Conservation (phyloP, 1,139 yeast genomes). For the Geotrichum fermentans region DNA sequence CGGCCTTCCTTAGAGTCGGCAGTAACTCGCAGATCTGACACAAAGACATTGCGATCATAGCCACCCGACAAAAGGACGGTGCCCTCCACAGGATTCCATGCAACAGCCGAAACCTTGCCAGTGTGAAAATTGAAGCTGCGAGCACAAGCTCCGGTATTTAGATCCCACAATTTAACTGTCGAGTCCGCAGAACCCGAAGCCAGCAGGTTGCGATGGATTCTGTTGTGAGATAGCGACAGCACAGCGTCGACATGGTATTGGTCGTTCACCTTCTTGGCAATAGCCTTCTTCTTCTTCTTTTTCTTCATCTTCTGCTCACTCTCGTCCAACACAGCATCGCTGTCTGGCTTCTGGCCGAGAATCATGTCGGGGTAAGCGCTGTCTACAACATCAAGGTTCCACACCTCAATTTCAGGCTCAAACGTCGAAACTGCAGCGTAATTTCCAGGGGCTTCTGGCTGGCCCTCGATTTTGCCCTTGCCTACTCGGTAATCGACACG, state of each 20-base stretch:
- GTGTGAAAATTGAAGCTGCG: constrained; percentile 49
- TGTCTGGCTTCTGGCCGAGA: constrained; percentile 68
- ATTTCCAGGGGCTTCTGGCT: constrained; percentile 54
- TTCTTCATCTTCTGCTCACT: constrained; percentile 38
- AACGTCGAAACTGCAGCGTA: constrained; percentile 96
- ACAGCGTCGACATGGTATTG: constrained; percentile 94
- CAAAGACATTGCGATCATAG: constrained; percentile 74
- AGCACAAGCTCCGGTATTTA: constrained; percentile 68
- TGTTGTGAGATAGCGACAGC: constrained; percentile 78
- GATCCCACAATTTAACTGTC: constrained; percentile 94
- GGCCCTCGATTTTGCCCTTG: constrained; percentile 23
- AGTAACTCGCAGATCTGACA: constrained; percentile 77
- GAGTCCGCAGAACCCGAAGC: constrained; percentile 95
- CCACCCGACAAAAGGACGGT: constrained; percentile 87
- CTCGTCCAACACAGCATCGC: constrained; percentile 39
- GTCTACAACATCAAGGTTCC: constrained; percentile 91
- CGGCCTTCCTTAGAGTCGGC: constrained; percentile 50
- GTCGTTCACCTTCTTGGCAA: constrained; percentile 50
- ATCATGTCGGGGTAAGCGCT: constrained; percentile 93
- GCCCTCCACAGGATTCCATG: constrained; percentile 79
- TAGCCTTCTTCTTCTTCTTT: constrained; percentile 51
- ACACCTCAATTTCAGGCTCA: constrained; percentile 94
- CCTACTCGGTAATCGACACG: constrained; percentile 70
- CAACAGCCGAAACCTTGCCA: constrained; percentile 78
- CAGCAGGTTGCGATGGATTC: constrained; percentile 72